A percentile compares a stretch with the other conserved stretches of the same genome.
Conservation (phyloP, 768 basidiomycete species). For the Termitomyces sp. region DNA sequence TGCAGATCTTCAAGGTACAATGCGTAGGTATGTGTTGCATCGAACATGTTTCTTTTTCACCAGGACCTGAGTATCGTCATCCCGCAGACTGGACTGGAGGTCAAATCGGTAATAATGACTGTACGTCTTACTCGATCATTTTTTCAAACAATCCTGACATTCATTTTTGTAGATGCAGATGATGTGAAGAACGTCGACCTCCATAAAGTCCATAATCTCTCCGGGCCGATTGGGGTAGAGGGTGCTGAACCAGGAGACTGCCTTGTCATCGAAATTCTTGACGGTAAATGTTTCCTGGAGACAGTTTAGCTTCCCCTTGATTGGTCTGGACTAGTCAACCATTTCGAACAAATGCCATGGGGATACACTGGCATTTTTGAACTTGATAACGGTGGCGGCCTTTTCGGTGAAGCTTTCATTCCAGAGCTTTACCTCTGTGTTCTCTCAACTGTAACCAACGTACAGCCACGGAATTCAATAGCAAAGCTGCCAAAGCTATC, state of each 20-base stretch:
- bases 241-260: constrained; percentile 78
- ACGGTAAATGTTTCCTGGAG: constrained; percentile 35
- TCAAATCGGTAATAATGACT: constrained; percentile 73
- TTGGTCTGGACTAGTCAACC: constrained; percentile 37
- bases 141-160: not conserved
- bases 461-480: constrained; percentile 60
- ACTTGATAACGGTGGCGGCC: constrained; percentile 64
- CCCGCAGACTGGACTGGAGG: constrained; percentile 70
- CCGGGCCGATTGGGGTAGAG: constrained; percentile 70
- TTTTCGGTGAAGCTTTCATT: constrained; percentile 44
- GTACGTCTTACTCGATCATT: constrained; percentile 28
- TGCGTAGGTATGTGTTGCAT: constrained; percentile 46
- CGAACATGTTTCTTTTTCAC: not conserved
- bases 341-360: constrained; percentile 78
- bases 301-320: no score
- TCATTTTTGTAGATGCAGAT: constrained; percentile 43
- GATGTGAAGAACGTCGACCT: constrained; percentile 65
- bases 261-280: constrained; percentile 75
- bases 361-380: constrained; percentile 80
- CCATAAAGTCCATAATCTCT: constrained; percentile 66
- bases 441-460: not conserved
- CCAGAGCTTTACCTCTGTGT: not conserved
- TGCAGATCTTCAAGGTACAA: constrained; percentile 64
- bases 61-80: not conserved
- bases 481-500: constrained; percentile 70